phyloP scores from a whole-genome alignment of 495 filamentous ascomycete species.

The Neurospora sp. region DNA sequence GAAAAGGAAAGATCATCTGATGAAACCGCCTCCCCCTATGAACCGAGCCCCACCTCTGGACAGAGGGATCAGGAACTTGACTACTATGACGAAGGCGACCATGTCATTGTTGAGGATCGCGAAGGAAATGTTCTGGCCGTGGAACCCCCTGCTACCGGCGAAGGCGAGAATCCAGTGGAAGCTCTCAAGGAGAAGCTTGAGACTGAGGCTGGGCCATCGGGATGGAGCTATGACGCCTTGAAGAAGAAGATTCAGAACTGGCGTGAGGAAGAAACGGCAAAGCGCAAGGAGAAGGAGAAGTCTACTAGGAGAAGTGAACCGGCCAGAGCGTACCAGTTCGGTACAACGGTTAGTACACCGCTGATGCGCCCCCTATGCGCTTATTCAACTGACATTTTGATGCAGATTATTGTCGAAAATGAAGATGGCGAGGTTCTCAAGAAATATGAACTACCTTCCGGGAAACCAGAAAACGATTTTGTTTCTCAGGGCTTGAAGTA shows the following conservation, averaged over 20 bases:
- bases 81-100: conserved; percentile 70
- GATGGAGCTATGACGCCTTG: conserved; percentile 32
- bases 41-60: conserved; percentile 9
- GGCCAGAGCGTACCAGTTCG: conserved; percentile 89
- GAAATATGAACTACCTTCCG: conserved; percentile 76
- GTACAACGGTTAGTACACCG: conserved; percentile 54
- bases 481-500: conserved; percentile 37
- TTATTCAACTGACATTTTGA: conserved; percentile 8
- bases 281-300: conserved; percentile 48
- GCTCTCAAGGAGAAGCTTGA: conserved; percentile 33
- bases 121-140: conserved; percentile 73
- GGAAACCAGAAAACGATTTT: conserved; percentile 26
- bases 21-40: conserved; percentile 17
- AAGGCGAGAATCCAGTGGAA: conserved; percentile 3
- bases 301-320: conserved; percentile 40
- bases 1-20: conserved; percentile 6
- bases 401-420: conserved; percentile 87
- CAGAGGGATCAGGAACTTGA: conserved; percentile 41
- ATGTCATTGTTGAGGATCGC: conserved; percentile 76
- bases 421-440: conserved; percentile 96
- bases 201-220: conserved; percentile 30
- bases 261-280: conserved; percentile 48
- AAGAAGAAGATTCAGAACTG: conserved; percentile 40
- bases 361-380: not conserved
- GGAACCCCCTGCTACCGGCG: conserved; percentile 8